These are phyloP conservation scores for Boletus vermiculosoides DNA, from an alignment of 768 basidiomycete species.

Conservation along the genomic window DNA sequence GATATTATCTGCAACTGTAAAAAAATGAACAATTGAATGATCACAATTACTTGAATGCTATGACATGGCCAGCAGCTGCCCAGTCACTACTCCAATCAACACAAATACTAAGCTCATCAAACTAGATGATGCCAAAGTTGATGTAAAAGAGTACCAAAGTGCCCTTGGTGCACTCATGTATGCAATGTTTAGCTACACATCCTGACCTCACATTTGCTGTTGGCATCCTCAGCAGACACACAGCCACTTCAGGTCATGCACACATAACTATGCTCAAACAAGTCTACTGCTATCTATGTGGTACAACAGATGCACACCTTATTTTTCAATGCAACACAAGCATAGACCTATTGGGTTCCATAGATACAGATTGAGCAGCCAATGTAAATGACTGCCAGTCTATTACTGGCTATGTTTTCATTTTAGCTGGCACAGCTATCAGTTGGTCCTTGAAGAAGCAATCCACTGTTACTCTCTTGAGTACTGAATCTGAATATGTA, in stretches of 20 bases:
- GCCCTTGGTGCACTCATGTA: neutral
- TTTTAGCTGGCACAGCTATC: too few relatives aligned
- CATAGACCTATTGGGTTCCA: neutral
- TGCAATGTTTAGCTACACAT: neutral
- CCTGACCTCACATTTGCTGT: neutral
- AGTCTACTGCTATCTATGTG: neutral
- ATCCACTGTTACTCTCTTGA: too few relatives aligned
- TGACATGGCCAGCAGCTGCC: neutral
- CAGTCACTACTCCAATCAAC: neutral
- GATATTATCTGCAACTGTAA: too few relatives aligned
- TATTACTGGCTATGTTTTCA: too few relatives aligned
- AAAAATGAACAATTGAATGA: too few relatives aligned
- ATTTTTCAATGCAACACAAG: neutral
- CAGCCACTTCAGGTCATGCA: neutral
- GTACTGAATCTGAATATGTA: too few relatives aligned
- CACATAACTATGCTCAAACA: neutral
- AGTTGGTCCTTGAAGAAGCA: too few relatives aligned
- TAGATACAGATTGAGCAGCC: neutral
- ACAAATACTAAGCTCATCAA: neutral
- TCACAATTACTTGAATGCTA: neutral
- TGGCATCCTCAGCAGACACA: neutral
- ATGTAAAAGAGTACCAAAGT: neutral
- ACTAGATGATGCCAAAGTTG: neutral
- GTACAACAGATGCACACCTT: neutral
- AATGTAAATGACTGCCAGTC: neutral